These are phyloP conservation scores for Lepidium aucheri DNA, from an alignment of 345 rosid species.

Conservation along the genomic window DNA sequence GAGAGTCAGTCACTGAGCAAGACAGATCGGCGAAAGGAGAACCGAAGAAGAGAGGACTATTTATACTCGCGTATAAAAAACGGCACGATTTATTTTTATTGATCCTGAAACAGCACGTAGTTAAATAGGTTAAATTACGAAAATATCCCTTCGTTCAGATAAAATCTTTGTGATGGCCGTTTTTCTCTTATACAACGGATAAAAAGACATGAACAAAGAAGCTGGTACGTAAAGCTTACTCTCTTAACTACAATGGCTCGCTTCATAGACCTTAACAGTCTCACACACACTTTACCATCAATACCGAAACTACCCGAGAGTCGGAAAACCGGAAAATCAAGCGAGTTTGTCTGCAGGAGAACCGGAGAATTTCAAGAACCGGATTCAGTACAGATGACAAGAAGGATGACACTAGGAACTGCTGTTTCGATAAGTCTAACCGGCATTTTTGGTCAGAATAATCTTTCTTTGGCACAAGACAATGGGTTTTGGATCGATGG, in stretches of 20 bases:
- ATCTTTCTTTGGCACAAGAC: conserved; percentile 48
- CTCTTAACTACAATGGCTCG: conserved; percentile 12
- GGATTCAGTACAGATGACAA: conserved; percentile 35
- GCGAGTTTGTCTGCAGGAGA: conserved; percentile 19
- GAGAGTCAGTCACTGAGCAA: neutral
- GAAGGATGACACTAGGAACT: conserved; percentile 53
- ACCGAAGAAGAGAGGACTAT: neutral
- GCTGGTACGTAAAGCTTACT: neutral
- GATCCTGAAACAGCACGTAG: neutral
- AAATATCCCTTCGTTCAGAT: conserved; percentile 11
- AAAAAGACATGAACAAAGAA: neutral
- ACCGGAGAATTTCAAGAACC: conserved; percentile 22
- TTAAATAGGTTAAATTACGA: neutral
- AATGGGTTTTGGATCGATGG: conserved; percentile 62
- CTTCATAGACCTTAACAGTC: conserved; percentile 17
- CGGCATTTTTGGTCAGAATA: conserved; percentile 20
- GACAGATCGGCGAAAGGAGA: neutral
- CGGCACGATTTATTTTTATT: neutral
- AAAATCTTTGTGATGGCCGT: conserved; percentile 20
- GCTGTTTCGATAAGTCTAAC: conserved; percentile 41
- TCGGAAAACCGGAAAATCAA: neutral
- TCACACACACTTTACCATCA: neutral
- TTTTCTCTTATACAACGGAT: conserved; percentile 14
- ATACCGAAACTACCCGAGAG: neutral
- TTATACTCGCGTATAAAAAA: neutral